Conservation (phyloP, 805 yeast species). For the Ogataea polymorpha region DNA sequence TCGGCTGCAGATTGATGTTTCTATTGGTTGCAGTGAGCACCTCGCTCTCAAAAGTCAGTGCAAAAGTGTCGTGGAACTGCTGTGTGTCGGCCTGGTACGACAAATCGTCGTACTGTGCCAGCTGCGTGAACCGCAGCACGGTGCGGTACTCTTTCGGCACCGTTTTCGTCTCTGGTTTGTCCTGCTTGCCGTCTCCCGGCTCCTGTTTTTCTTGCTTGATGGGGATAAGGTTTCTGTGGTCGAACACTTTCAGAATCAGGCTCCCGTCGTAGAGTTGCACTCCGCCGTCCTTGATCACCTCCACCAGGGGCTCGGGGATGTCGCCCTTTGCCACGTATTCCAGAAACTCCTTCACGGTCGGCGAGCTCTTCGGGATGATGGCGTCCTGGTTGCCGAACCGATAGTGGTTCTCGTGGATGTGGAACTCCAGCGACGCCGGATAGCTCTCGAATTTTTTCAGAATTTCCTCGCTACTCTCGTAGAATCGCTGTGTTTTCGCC, state of each 20-base stretch:
- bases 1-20: conserved; percentile 70
- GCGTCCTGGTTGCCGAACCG: conserved; percentile 90
- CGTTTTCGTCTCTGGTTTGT: conserved; percentile 5
- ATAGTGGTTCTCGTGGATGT: conserved; percentile 87
- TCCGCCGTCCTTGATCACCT: conserved; percentile 83
- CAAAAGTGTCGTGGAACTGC: conserved; percentile 74
- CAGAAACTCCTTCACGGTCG: conserved; percentile 74
- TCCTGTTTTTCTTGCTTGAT: conserved; percentile 11
- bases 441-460: conserved; percentile 71
- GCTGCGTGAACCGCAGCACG: conserved; percentile 72
- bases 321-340: conserved; percentile 76
- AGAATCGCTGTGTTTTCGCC: conserved; percentile 52
- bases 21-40: conserved; percentile 75
- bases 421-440: conserved; percentile 83
- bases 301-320: conserved; percentile 86
- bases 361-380: conserved; percentile 74
- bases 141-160: conserved; percentile 77
- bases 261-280: conserved; percentile 87
- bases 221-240: conserved; percentile 58
- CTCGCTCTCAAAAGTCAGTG: conserved; percentile 85
- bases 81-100: conserved; percentile 76
- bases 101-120: conserved; percentile 81
- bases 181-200: conserved; percentile 1
- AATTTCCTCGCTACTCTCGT: conserved; percentile 69
- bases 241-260: conserved; percentile 79